Evolutionary conservation across 2,329 filamentous ascomycete genomes (phyloP), one percentile per base, ranked within the genome.

Genomic region (Alternaria burnsii): DNA sequence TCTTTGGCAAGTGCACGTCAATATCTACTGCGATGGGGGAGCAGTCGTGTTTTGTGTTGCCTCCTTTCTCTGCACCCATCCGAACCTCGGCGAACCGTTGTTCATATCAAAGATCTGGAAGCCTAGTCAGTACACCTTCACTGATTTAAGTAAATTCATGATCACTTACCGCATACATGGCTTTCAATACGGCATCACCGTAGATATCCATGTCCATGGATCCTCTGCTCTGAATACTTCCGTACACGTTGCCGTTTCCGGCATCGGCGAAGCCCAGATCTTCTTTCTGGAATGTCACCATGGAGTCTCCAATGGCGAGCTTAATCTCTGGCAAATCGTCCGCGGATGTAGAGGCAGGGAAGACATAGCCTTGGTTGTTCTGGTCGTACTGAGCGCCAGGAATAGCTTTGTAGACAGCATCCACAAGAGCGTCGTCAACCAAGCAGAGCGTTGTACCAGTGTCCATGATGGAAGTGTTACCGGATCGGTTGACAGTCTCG

Each of bases 371-470:
- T 52, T 86, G 88, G 40, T 81, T 77, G 3, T 68, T 65, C 11
- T 67, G 20, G 69, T 82, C 79, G 71, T 87, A 80, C 26, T 78
- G 65, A 0, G 88, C 81, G 5, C 85, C 84, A 3, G 74, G 61
- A 55, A 91, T 83, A 53, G 85, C 71, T n/a, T 72, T 72, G 80
- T 90, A 91, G 80, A 90, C 90, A 36, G 80, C 82, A 0, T 78
- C 69, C 61, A 87, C 83, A 54, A 88, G 80, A n/a, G 71, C 63
- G 61, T 83, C 77, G 12, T 86, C 85, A 10, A 89, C 76, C 50
- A 90, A 80, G 54, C 89, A 78, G 28, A 91, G 86, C 0, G 88
- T 88, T 41, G 89, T 91, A 41, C 89, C 89, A 2, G 89, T 91
- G 77, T 91, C 89, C 71, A 87, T 87, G 74, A 87, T 83, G 50